Conservation (phyloP, 495 filamentous ascomycete genomes). For the Darksidea phi region DNA sequence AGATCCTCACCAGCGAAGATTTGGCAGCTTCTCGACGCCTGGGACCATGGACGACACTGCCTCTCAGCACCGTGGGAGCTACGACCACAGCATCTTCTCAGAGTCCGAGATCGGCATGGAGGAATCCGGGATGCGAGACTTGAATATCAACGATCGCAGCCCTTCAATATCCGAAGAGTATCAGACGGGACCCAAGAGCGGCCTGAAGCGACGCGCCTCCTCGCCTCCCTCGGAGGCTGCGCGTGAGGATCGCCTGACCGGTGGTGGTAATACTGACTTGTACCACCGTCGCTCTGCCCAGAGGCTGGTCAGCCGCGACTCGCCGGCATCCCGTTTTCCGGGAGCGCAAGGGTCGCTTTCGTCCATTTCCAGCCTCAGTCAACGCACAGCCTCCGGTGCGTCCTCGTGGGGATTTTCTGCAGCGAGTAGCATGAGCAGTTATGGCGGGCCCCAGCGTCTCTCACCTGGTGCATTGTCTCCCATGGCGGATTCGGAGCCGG, state of each 20-base stretch:
- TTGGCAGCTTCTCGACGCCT: slow-evolving; percentile 51
- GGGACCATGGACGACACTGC: slow-evolving; percentile 43
- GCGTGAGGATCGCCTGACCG: slow-evolving; percentile 62
- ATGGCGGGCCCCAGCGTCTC: slow-evolving; percentile 66
- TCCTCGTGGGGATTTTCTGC: slow-evolving; percentile 65
- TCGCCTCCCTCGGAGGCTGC: slow-evolving; percentile 59
- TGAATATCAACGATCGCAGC: slow-evolving; percentile 47
- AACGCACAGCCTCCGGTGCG: slow-evolving; percentile 72
- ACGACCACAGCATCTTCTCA: slow-evolving; percentile 61
- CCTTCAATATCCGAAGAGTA: slow-evolving; percentile 48
- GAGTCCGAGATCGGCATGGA: slow-evolving; percentile 57
- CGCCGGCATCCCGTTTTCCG: slow-evolving; percentile 57
- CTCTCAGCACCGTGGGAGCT: slow-evolving; percentile 58
- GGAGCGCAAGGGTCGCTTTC: slow-evolving; percentile 67
- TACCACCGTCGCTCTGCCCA: slow-evolving; percentile 58
- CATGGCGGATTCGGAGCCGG: slow-evolving; percentile 52
- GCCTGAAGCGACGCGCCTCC: slow-evolving; percentile 77
- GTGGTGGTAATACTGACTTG: slow-evolving; percentile 61
- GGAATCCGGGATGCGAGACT: slow-evolving; percentile 43
- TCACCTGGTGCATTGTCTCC: slow-evolving; percentile 76
- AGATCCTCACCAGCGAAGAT: slow-evolving; percentile 52
- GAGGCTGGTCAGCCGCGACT: slow-evolving; percentile 56
- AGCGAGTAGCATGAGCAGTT: slow-evolving; percentile 71
- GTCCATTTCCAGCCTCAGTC: slow-evolving; percentile 66
- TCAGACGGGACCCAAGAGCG: slow-evolving; percentile 48